Evolutionary conservation across 73 alveolate species (phyloP), one percentile per base, ranked within the genome.

Genomic region (Paramecium bursaria): DNA sequence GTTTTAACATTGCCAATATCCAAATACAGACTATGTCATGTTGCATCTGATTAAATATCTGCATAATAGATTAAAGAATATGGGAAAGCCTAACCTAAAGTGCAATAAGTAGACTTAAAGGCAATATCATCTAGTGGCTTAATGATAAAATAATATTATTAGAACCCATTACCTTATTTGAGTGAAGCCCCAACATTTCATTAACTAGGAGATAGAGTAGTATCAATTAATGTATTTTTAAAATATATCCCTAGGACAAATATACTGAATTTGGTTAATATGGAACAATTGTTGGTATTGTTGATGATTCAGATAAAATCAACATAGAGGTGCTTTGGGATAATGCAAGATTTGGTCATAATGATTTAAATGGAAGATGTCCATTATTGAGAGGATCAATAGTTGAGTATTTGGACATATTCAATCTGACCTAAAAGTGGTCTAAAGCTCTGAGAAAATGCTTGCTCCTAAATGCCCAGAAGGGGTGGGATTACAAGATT

Each of bases 181-280:
- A 67, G 42, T 19, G 82, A 67, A 7, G 60, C 33, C 22, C 82
- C 82, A 4, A 31, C 26, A 33, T 21, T 67, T 7, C 82, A 67
- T 67, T n/a, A 67, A 67, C 21, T 67, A 14, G 82, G 82, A 5
- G 82, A 67, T 67, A 67, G 82, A 67, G 82, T 67, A n/a, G 82
- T 67, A 17, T 29, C 60, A 33, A 25, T 67, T 11, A 67, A 67
- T 67, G 82, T 67, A 67, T n/a, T 1, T 1, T 26, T 31, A 21
- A 19, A 39, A 2, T 11, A 29, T 2, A 25, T 23, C 7, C 33
- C 19, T 67, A 67, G 82, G 19, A 31, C 21, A 5, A 67, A 25
- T 35, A 31, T 42, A 3, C 82, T 30, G 27, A 67, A 13, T 67
- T 67, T 15, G 82, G 82, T 3, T 14, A 29, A 21, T 67, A 67